These are phyloP conservation scores for Wallacemonas rigidus DNA, from an alignment of 208 protist species.

Conservation along the genomic window DNA sequence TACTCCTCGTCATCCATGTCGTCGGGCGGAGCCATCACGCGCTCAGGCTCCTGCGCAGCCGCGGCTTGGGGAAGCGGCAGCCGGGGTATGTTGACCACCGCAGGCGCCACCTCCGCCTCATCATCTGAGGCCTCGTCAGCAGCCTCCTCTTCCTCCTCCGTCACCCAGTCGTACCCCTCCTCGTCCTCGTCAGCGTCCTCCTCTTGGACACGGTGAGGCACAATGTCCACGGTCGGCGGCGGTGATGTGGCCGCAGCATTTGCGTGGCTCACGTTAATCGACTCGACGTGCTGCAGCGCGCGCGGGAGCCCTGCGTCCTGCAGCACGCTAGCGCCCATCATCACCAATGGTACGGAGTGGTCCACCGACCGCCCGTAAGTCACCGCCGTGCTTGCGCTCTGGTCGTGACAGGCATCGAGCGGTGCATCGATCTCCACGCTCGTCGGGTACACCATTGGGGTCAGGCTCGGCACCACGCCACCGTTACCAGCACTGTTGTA, in stretches of 20 bases:
- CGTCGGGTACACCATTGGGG: not conserved
- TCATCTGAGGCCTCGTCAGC: constrained; percentile 1
- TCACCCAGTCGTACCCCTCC: not conserved
- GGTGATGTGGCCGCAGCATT: too few relatives aligned
- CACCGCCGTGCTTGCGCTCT: not conserved
- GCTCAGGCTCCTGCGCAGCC: too few relatives aligned
- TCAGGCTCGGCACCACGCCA: not conserved
- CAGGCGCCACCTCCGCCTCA: not conserved
- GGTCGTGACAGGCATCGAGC: not conserved
- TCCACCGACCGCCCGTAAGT: too few relatives aligned
- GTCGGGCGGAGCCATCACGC: not conserved
- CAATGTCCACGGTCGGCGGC: not conserved
- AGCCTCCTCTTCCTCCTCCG: not conserved
- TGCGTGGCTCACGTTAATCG: too few relatives aligned
- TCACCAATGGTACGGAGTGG: too few relatives aligned
- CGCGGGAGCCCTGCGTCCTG: too few relatives aligned
- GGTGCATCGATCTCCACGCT: constrained; percentile 8
- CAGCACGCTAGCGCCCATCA: too few relatives aligned
- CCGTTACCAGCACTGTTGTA: too few relatives aligned
- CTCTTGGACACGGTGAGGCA: not conserved
- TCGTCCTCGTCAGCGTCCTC: not conserved
- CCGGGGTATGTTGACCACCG: not conserved
- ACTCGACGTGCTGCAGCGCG: too few relatives aligned
- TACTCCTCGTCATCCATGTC: not conserved
- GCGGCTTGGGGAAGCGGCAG: not conserved